Evolutionary conservation across 148 eudicot species (phyloP), one percentile per base, ranked within the genome.

Genomic region (Nyssa sinensis): DNA sequence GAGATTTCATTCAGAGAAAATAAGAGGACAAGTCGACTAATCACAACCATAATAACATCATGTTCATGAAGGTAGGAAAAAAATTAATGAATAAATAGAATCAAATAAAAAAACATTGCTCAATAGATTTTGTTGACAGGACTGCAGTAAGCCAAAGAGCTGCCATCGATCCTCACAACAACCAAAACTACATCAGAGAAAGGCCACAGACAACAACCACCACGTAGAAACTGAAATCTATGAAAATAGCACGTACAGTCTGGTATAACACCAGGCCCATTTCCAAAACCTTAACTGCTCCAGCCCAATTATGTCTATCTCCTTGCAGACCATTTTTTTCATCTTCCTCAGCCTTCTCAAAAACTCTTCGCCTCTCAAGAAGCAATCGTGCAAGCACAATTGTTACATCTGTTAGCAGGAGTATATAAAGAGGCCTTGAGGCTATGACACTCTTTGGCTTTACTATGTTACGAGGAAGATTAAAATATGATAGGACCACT

Each of bases 141-240:
- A 65, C 47, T 47, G 9, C 35, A 25, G 24, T 31, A 51, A 19
- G 35, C n/a, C n/a, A n/a, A n/a, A n/a, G n/a, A n/a, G n/a, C n/a
- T n/a, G n/a, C n/a, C n/a, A n/a, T n/a, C n/a, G n/a, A n/a, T n/a
- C n/a, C 57, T 49, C 57, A 49, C 57, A 49, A 6, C 13, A 5
- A 23, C 27, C 17, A 39, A 67, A 59, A 41, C 63, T 84, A 83
- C 19, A 80, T 62, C 49, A 86, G 9, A 71, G 88, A 88, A 66
- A 91, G 80, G 53, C 86, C 86, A 67, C 91, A 88, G 12, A 84
- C 78, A 25, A 89, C 82, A 31, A 87, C 79, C 3, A 84, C 91
- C 55, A 81, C 74, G 49, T 85, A 91, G 62, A 87, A 84, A 77
- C 96, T 87, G 75, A 82, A 84, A 76, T 91, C 93, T 33, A 87